A percentile compares a stretch with the other conserved stretches of the same genome.
Evolutionary conservation across 2,329 filamentous ascomycete species (phyloP).

Genomic region (Sarocladium brachiariae): DNA sequence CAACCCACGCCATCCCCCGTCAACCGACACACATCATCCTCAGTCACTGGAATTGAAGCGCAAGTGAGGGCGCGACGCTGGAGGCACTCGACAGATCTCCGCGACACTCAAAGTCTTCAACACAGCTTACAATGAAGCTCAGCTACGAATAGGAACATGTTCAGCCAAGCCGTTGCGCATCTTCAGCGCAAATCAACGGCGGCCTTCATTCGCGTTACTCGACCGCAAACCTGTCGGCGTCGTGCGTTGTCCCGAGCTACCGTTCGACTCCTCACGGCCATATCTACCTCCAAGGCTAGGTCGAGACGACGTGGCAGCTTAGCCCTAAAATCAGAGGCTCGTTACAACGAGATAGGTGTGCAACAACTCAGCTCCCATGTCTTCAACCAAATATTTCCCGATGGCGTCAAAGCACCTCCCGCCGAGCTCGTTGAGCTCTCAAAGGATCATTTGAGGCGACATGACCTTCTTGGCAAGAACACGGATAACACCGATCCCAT

Average conservation of each 20-base stretch:
- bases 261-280: slow-evolving; percentile 38
- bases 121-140: slow-evolving; percentile 18
- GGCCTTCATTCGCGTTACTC: slow-evolving; percentile 46
- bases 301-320: slow-evolving; percentile 23
- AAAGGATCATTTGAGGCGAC: slow-evolving; percentile 71
- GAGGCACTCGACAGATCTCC: background rate
- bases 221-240: slow-evolving; percentile 35
- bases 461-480: slow-evolving; percentile 87
- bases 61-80: background rate
- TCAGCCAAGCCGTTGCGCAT: slow-evolving; percentile 26
- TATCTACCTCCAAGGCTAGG: slow-evolving; percentile 18
- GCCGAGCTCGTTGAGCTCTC: slow-evolving; percentile 72
- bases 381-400: slow-evolving; percentile 74
- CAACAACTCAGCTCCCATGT: slow-evolving; percentile 86
- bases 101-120: background rate
- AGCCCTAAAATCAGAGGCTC: slow-evolving; percentile 47
- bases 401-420: slow-evolving; percentile 48
- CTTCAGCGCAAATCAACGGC: slow-evolving; percentile 34
- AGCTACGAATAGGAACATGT: slow-evolving; percentile 19
- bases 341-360: slow-evolving; percentile 89
- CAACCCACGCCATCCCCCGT: slow-evolving; percentile 10
- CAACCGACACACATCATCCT: background rate
- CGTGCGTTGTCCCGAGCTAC: slow-evolving; percentile 25
- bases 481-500: slow-evolving; percentile 70
- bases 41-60: background rate